Conservation (phyloP, 2,329 filamentous ascomycete genomes). For the Stagonosporopsis vannaccii region DNA sequence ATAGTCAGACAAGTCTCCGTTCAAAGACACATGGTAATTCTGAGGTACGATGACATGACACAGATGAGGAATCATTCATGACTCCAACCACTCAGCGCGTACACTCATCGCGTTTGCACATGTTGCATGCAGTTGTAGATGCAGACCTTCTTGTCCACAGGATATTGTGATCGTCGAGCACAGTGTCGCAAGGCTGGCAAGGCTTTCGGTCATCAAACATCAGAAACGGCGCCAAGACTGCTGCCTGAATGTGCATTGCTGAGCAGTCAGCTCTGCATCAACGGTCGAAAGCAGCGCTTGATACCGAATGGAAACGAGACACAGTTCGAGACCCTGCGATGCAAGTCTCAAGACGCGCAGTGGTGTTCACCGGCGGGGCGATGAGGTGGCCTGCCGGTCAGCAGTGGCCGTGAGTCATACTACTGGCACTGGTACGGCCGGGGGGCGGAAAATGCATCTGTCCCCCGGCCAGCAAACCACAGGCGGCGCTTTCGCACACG, state of each 20-base stretch:
- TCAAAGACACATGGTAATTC: too few species aligned
- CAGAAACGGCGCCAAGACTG: slow-evolving; percentile 7
- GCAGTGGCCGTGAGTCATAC: slow-evolving; percentile 33
- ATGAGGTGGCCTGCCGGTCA: slow-evolving; percentile 27
- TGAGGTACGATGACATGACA: not conserved
- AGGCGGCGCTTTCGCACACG: slow-evolving; percentile 18
- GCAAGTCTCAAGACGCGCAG: slow-evolving; percentile 8
- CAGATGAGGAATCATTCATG: not conserved
- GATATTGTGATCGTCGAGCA: slow-evolving; percentile 1
- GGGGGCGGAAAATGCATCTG: slow-evolving; percentile 22
- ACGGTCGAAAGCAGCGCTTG: not conserved
- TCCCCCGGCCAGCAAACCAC: slow-evolving; percentile 18
- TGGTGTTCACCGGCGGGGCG: slow-evolving; percentile 20
- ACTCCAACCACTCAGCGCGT: not conserved
- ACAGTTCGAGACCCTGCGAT: slow-evolving; percentile 3
- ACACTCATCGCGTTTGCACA: not conserved
- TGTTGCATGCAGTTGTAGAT: too few species aligned
- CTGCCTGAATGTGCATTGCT: slow-evolving; percentile 9
- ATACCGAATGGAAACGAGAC: slow-evolving; percentile 4
- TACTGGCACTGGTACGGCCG: slow-evolving; percentile 14
- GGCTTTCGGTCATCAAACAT: slow-evolving; percentile 11
- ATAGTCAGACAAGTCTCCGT: too few species aligned
- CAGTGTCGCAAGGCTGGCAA: slow-evolving; percentile 10
- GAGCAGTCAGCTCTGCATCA: slow-evolving; percentile 6
- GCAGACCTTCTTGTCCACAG: not conserved